Conservation (phyloP, 495 filamentous ascomycete species). For the Hypoxylon intermedium region DNA sequence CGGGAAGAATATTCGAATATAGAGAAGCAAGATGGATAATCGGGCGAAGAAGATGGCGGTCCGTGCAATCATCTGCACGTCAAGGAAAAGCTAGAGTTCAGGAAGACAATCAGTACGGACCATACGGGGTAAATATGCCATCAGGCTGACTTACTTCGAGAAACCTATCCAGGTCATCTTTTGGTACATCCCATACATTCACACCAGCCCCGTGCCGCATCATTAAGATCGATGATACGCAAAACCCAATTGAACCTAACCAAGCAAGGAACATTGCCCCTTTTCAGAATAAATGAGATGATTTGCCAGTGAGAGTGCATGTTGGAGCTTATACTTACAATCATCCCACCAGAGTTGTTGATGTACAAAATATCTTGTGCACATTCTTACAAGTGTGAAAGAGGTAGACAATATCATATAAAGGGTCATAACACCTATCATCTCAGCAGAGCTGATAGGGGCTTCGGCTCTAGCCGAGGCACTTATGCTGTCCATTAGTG, state of each 20-base stretch:
- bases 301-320: background rate
- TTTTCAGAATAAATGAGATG: background rate
- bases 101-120: background rate
- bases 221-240: conserved; percentile 14
- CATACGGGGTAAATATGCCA: background rate
- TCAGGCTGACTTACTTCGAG: conserved; percentile 5
- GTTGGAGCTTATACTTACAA: conserved; percentile 14
- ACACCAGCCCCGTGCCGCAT: conserved; percentile 16
- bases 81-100: conserved; percentile 11
- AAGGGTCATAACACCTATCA: conserved; percentile 22
- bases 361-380: conserved; percentile 21
- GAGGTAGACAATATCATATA: conserved; percentile 14
- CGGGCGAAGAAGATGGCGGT: conserved; percentile 48
- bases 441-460: conserved; percentile 12
- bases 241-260: conserved; percentile 16
- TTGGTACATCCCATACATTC: conserved; percentile 21
- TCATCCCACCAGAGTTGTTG: conserved; percentile 32
- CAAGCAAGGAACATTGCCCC: conserved; percentile 24
- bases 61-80: conserved; percentile 48
- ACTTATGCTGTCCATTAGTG: background rate
- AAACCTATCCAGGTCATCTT: conserved; percentile 1
- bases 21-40: conserved; percentile 47
- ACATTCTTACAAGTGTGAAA: conserved; percentile 17
- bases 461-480: conserved; percentile 14
- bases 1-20: conserved; percentile 49